Conservation (phyloP, 768 basidiomycete species). For the Collybiopsis luxurians region DNA sequence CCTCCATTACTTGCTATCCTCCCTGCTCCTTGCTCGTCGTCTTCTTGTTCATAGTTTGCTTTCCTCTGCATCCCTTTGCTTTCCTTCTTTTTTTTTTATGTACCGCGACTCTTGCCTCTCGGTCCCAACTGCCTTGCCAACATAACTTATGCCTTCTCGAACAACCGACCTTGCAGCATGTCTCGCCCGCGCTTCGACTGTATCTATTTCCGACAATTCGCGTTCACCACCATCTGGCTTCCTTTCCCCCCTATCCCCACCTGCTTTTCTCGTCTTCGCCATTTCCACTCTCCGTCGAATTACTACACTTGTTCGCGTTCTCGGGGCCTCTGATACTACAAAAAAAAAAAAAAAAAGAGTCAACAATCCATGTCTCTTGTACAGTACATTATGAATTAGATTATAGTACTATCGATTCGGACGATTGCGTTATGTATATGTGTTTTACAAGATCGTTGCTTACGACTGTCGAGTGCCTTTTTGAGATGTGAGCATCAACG, state of each 20-base stretch:
- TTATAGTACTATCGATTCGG: neutral
- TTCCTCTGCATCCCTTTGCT: slow-evolving; percentile 5
- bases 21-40: slow-evolving; percentile 30
- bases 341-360: neutral
- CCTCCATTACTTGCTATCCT: slow-evolving; percentile 7
- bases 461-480: too few relatives aligned
- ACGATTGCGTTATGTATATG: neutral
- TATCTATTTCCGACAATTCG: neutral
- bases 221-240: neutral
- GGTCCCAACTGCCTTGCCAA: neutral
- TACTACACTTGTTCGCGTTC: too few relatives aligned
- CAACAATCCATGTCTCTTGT: neutral
- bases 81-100: neutral
- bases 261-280: neutral
- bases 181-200: neutral
- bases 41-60: slow-evolving; percentile 22
- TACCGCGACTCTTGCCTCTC: too few relatives aligned
- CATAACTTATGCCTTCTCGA: neutral
- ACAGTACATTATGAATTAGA: neutral
- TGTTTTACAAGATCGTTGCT: neutral
- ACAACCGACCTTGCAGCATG: too few relatives aligned
- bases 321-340: neutral
- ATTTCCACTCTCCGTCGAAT: neutral
- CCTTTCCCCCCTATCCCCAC: too few relatives aligned
- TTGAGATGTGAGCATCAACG: too few relatives aligned